Evolutionary conservation across 78 protist genomes (phyloP), one percentile per base, ranked within the genome.

Genomic region (Parvularia atlantis): DNA sequence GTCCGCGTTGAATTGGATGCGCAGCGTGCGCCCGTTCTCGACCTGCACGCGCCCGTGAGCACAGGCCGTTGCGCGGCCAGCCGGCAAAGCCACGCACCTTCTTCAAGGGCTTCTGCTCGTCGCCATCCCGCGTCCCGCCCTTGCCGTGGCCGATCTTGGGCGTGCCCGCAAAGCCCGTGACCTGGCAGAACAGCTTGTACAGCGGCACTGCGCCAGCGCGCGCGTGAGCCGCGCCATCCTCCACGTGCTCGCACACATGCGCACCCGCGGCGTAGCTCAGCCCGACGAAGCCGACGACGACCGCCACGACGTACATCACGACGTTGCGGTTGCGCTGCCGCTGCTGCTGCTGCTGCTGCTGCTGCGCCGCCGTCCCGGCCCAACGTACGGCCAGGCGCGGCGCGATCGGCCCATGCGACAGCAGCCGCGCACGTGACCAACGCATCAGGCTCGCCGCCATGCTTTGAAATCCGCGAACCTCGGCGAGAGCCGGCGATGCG

Each of bases 181-280:
- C 89, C 61, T 82, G 77, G 66, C 96, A 92, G 73, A 89, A 92
- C 33, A 83, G 63, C 20, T 83, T 31, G 79, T 89, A 92, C 26
- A 89, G 80, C 28, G 96, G 96, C 35, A 89, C 94, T 1, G 91
- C 86, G n/a, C n/a, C n/a, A n/a, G n/a, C n/a, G n/a, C n/a, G n/a
- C 22, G 87, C 87, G 74, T 82, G 82, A 5, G 91, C 71, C 35
- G 37, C 30, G 10, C 84, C 46, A 41, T n/a, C n/a, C n/a, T n/a
- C n/a, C n/a, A n/a, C n/a, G n/a, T n/a, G n/a, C n/a, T n/a, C n/a
- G n/a, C 87, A 26, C 71, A 63, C 19, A 71, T 22, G 10, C 28
- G 14, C 35, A 53, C 33, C 16, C 56, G 2, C 56, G 26, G 56
- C 30, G 56, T n/a, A n/a, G n/a, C n/a, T n/a, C n/a, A n/a, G n/a